Evolutionary conservation across 2,329 filamentous ascomycete genomes (phyloP).

Genomic region (Aspergillus texensis): DNA sequence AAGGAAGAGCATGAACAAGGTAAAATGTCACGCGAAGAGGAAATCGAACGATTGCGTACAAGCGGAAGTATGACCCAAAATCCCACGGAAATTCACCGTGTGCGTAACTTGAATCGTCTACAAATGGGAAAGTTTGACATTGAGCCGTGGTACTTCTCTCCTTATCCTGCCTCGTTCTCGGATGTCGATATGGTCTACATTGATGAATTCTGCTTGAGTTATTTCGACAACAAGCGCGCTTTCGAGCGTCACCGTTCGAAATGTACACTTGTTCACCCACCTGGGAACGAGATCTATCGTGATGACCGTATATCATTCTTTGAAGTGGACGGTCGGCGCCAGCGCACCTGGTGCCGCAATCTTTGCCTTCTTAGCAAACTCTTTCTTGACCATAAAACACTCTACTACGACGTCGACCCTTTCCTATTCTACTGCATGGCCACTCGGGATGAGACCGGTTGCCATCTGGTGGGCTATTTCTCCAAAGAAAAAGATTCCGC

Average conservation of each 20-base stretch:
- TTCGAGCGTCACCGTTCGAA: conserved; percentile 87
- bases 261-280: conserved; percentile 87
- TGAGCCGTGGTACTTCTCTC: conserved; percentile 98
- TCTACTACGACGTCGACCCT: conserved; percentile 97
- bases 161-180: conserved; percentile 86
- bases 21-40: conserved; percentile 71
- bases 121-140: conserved; percentile 92
- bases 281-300: conserved; percentile 97
- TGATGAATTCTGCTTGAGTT: conserved; percentile 94
- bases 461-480: conserved; percentile 98
- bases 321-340: conserved; percentile 94
- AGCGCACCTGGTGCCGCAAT: conserved; percentile 98
- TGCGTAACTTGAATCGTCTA: conserved; percentile 89
- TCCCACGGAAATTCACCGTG: conserved; percentile 91
- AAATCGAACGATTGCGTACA: conserved; percentile 93
- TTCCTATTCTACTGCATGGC: conserved; percentile 98
- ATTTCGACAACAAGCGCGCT: conserved; percentile 80
- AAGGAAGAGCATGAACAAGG: conserved; percentile 39
- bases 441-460: conserved; percentile 87
- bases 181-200: conserved; percentile 91
- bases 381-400: conserved; percentile 96
- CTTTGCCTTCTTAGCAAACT: conserved; percentile 93
- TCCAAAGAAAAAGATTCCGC: conserved; percentile 98
- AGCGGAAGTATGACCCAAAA: conserved; percentile 99
- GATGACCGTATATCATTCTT: conserved; percentile 91